Evolutionary conservation across 2,329 filamentous ascomycete genomes (phyloP), one percentile per base, ranked within the genome.

Genomic region (Bipolaris cookei): DNA sequence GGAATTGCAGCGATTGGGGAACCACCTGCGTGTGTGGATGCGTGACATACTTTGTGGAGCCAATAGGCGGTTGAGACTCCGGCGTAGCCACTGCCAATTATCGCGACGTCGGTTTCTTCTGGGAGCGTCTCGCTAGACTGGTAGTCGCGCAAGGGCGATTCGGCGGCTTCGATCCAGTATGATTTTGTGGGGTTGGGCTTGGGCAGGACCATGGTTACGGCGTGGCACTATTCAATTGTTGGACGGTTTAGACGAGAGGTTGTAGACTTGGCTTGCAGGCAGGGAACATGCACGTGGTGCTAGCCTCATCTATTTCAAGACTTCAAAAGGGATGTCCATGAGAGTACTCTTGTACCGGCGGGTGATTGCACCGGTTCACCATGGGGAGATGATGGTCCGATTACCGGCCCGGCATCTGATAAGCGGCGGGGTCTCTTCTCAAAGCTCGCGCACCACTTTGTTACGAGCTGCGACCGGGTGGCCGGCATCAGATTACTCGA

Each of bases 111-210:
- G n/a, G 59, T 61, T 14, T 54, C 41, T 16, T 45, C 42, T 32
- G 46, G 58, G 8, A 61, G 23, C n/a, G 43, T 6, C 13, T 61
- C 54, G 47, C 54, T 58, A 14, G 58, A 61, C 16, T 51, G 58
- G 45, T 48, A 58, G 39, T 54, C 32, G 13, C 58, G 54, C 46
- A 61, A 35, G 16, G 54, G 54, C 20, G 58, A 61, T 1, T 54
- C 43, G 8, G 58, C 58, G 41, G 58, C 58, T 28, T 61, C 58
- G 43, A 61, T 61, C 58, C 58, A 61, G 28, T 61, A 61, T 32
- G 58, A 58, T 18, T 61, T 61, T 14, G 58, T 61, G 4, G 58
- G 54, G 25, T 58, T 49, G 32, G 13, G 43, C 34, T 16, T 38
- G 20, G 58, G 58, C 16, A 61, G 34, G 21, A 61, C 58, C 58